phyloP scores from a whole-genome alignment of 305 asterid genomes.

The Solanum hybrid region DNA sequence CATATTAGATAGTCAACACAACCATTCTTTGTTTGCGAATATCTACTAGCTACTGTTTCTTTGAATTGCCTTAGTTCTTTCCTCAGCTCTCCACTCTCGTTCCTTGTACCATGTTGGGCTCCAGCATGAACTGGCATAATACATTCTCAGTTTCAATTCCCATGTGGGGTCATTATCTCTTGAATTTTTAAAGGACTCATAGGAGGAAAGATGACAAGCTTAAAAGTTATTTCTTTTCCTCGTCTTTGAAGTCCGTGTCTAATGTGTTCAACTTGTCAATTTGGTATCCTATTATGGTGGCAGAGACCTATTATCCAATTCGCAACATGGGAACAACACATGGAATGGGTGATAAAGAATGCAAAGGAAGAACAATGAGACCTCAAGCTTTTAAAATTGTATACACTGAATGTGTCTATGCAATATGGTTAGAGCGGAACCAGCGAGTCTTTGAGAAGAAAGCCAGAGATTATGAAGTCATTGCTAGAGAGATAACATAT shows the following conservation, averaged over 20 bases:
- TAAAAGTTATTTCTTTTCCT: neutral
- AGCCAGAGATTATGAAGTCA: neutral
- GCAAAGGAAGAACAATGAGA: neutral
- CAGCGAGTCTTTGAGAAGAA: neutral
- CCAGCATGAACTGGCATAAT: neutral
- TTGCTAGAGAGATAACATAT: neutral
- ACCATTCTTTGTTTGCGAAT: neutral
- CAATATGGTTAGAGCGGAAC: neutral
- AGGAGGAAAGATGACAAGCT: neutral
- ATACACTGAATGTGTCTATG: neutral
- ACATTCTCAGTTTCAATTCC: neutral
- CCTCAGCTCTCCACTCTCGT: neutral
- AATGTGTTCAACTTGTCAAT: neutral
- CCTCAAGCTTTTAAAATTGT: neutral
- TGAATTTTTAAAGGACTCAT: neutral
- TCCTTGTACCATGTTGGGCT: neutral
- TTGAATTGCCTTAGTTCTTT: neutral
- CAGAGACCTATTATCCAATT: neutral
- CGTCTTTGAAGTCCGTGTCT: neutral
- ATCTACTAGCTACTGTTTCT: neutral
- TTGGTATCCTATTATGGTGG: neutral
- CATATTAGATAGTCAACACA: neutral
- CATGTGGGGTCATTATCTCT: neutral
- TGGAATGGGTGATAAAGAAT: neutral
- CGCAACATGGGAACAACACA: neutral